Percentiles rank a stretch among this genome's conserved stretches.
Evolutionary conservation across 129 eudicot species (phyloP).

Genomic region (Logfia minima): DNA sequence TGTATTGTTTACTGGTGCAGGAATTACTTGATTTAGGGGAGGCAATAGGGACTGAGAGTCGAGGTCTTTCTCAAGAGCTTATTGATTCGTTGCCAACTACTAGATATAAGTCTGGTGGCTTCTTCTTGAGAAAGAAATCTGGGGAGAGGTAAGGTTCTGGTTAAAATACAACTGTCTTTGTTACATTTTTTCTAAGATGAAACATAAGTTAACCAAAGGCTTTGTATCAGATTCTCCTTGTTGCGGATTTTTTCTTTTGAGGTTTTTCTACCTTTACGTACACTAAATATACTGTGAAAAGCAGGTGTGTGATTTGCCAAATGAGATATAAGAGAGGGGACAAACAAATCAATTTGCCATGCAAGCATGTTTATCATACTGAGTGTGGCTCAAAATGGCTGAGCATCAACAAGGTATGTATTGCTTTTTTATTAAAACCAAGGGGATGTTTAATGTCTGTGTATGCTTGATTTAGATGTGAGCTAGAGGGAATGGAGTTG

Average conservation of each 20-base stretch:
- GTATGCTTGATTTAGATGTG: not conserved
- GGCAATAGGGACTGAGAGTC: slow-evolving; percentile 82
- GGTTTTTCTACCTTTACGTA: not conserved
- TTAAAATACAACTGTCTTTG: not conserved
- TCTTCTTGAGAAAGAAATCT: slow-evolving; percentile 67
- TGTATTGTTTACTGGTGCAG: slow-evolving; percentile 33
- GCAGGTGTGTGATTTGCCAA: slow-evolving; percentile 89
- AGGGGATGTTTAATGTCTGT: too few species aligned
- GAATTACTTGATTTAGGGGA: slow-evolving; percentile 90
- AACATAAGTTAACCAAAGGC: not conserved
- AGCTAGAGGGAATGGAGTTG: not conserved
- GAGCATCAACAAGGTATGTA: slow-evolving; percentile 74
- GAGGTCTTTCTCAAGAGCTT: slow-evolving; percentile 86
- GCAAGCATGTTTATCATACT: slow-evolving; percentile 81
- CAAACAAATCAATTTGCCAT: slow-evolving; percentile 73
- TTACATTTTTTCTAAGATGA: not conserved
- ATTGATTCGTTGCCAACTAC: slow-evolving; percentile 76
- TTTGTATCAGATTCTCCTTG: not conserved
- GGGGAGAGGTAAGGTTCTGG: slow-evolving; percentile 50
- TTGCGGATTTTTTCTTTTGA: not conserved
- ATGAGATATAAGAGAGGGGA: slow-evolving; percentile 92
- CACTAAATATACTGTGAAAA: not conserved
- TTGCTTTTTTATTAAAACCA: not conserved
- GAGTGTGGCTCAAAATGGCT: slow-evolving; percentile 89
- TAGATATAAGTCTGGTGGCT: slow-evolving; percentile 67